Percentiles rank a stretch among this genome's conserved stretches.
Evolutionary conservation across 2,329 filamentous ascomycete genomes (phyloP).

Genomic region (Plectosphaerella cucumerina): DNA sequence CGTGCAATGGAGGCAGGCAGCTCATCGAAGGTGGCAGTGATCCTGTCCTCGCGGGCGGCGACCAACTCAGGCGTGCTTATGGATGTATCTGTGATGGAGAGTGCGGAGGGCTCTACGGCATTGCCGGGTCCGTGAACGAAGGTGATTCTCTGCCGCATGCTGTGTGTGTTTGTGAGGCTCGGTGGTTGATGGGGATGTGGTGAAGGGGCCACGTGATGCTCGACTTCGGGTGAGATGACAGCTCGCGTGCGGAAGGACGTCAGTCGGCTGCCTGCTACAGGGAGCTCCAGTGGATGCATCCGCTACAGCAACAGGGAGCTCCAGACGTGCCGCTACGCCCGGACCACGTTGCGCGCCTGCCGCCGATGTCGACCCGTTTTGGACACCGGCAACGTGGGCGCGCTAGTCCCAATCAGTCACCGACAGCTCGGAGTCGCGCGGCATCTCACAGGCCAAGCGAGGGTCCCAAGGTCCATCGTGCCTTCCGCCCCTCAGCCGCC

Average conservation of each 20-base stretch:
- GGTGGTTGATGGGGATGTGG: not conserved
- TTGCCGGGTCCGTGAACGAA: slow-evolving; percentile 66
- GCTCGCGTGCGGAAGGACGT: not conserved
- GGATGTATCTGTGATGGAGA: slow-evolving; percentile 52
- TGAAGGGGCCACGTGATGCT: not conserved
- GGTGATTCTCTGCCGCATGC: slow-evolving; percentile 76
- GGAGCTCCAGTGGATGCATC: not conserved
- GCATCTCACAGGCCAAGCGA: not conserved
- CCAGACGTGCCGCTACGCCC: too few species aligned
- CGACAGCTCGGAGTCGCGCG: slow-evolving; percentile 1
- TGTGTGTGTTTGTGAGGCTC: not conserved
- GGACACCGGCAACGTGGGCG: slow-evolving; percentile 7
- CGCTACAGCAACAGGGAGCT: not conserved
- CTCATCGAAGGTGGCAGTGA: slow-evolving; percentile 71
- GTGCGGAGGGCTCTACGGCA: slow-evolving; percentile 58
- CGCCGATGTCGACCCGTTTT: slow-evolving; percentile 2
- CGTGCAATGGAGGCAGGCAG: slow-evolving; percentile 63
- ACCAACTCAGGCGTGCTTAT: slow-evolving; percentile 54
- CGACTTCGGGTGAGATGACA: not conserved
- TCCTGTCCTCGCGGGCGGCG: slow-evolving; percentile 72
- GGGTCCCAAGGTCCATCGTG: not conserved
- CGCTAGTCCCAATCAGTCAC: slow-evolving; percentile 11
- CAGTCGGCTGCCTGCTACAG: not conserved
- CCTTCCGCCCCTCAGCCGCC: not conserved
- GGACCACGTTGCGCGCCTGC: not conserved